phyloP scores from a whole-genome alignment of 2,329 filamentous ascomycete species.

The Arthroderma sp. region DNA sequence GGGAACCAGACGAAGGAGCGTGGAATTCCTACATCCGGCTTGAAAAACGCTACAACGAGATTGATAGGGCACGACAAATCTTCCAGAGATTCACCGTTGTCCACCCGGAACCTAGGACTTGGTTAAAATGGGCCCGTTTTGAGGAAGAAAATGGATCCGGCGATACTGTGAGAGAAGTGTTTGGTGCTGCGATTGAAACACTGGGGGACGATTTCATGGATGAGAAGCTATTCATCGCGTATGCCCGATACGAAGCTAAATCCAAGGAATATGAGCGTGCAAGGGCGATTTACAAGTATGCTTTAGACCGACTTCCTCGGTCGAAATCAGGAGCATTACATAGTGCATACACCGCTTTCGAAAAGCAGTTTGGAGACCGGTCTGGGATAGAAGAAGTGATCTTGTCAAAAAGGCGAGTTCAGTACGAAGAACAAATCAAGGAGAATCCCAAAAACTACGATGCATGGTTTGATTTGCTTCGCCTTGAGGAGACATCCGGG shows the following conservation, averaged over 20 bases:
- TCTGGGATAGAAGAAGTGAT: constrained; percentile 94
- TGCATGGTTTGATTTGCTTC: constrained; percentile 88
- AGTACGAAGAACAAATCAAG: constrained; percentile 89
- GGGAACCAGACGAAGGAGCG: constrained; percentile 91
- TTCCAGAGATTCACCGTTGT: constrained; percentile 84
- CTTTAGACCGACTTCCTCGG: constrained; percentile 77
- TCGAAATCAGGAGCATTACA: constrained; percentile 75
- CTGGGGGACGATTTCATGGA: constrained; percentile 92
- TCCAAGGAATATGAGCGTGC: constrained; percentile 91
- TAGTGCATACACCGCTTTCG: constrained; percentile 91
- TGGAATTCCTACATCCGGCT: constrained; percentile 96
- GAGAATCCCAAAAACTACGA: constrained; percentile 96
- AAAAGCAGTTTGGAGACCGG: constrained; percentile 91
- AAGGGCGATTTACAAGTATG: constrained; percentile 92
- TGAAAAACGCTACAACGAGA: constrained; percentile 89
- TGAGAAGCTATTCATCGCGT: constrained; percentile 88
- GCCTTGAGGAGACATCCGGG: constrained; percentile 73
- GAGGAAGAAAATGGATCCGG: constrained; percentile 92
- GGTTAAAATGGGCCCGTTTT: constrained; percentile 98
- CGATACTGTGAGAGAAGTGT: constrained; percentile 84
- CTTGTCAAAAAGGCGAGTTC: constrained; percentile 77
- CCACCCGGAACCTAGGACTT: constrained; percentile 87
- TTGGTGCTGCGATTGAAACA: constrained; percentile 73
- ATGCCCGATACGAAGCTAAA: constrained; percentile 88
- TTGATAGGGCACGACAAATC: constrained; percentile 75